Base-by-base conservation (phyloP, 345 rosid species). In the Gossypium mustelinum region DNA sequence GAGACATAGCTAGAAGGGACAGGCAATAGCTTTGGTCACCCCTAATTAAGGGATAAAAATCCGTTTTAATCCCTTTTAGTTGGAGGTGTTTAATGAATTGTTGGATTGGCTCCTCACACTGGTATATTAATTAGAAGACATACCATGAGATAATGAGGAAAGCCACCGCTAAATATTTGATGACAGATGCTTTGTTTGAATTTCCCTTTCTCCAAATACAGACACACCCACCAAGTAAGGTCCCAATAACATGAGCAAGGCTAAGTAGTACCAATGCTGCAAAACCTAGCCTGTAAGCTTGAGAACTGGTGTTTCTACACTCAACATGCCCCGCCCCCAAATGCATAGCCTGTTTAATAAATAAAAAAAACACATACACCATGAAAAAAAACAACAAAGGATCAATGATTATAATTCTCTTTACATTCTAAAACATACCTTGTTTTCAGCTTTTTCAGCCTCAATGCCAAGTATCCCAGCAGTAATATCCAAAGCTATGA, bases 131-230 rank as follows among this genome's bases (percentile, higher is more conserved):
- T 34, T 34, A 34, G 41, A 34, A 34, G 56, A 11, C 3, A 67
- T 84, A 94, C 98, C 98, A 94, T 3, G 97, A 84, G 82, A 92
- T 88, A 68, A 90, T 72, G 81, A 89, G 94, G 60, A 97, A 92
- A 54, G 89, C 87, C 9, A 88, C 83, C 0, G 98, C 94, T 2
- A 94, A 74, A 80, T 90, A 93, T 83, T 78, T 92, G 76, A 90
- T 90, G 43, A 94, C 85, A 3, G 94, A 75, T 14, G 88, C 82
- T 12, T 72, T 79, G 0, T 80, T 81, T 12, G 82, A 76, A 22
- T 86, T 92, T 13, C 77, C 81, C 78, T 59, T 90, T 16, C 97
- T 88, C 82, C 84, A 77, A 54, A 92, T 69, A 66, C 89, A 87
- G 16, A 86, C 59, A 80, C 97, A 94, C 24, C 97, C 97, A 48